Base-by-base conservation (phyloP, 306 rosid genomes). In the Glycine soja region DNA sequence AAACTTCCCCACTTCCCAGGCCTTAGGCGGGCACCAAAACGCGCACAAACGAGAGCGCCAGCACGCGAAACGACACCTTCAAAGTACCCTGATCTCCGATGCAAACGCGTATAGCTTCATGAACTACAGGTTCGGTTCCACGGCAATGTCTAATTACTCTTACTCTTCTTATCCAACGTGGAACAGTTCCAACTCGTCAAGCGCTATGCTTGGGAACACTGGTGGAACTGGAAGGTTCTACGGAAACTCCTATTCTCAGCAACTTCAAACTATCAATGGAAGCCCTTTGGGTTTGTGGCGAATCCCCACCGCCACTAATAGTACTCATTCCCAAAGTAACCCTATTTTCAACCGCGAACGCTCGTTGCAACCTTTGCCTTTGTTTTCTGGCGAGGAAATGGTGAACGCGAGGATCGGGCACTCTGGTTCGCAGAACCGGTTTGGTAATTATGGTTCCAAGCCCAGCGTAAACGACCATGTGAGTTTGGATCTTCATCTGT, bases 401-500 rank as follows among this genome's bases (percentile, higher is more conserved):
- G 14, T 15, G 38, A 69, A 83, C 76, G 12, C 75, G 46, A 85
- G 76, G 58, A 3, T 69, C 10, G 74, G 53, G 19, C 80, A 81
- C 10, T 19, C 90, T 12, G 72, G 50, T 51, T 79, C 89, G 4
- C 91, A 79, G 72, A 86, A 77, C 64, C 82, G 86, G 67, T 88
- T 70, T 45, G 86, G 70, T 38, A 38, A 38, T 53, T 89, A 85
- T 74, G 97, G 90, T 67, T 36, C 88, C 19, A 88, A 88, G 63
- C 75, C 89, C 4, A 84, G 74, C 56, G 86, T 90, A 9, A 80
- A 80, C 43, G 97, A 91, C 75, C 97, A 85, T 83, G 91, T 93
- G 81, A 91, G 98, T 88, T 92, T 93, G 91, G 98, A 93, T 89
- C 98, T 93, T 90, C 98, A 87, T 88, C 89, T 93, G 89, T 93